A percentile compares a stretch with the other conserved stretches of the same genome.
phyloP scores from a whole-genome alignment of 139 green algal species.

The Coccomyxa sp. region DNA sequence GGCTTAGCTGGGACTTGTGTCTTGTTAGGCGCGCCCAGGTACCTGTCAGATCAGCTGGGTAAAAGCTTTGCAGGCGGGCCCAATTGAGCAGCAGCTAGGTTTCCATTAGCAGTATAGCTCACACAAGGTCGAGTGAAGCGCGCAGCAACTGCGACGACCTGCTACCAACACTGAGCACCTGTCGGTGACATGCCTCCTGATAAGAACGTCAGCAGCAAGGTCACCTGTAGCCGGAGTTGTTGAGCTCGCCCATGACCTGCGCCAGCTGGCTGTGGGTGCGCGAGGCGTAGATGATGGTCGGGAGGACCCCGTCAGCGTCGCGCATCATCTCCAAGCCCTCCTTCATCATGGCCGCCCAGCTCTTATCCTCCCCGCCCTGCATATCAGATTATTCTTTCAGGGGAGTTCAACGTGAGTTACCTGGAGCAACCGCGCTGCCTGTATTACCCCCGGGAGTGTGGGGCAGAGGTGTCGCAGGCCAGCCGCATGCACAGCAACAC shows the following conservation, averaged over 20 bases:
- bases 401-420: too few relatives aligned
- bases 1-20: too few relatives aligned
- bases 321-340: conserved; percentile 32
- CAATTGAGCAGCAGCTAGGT: too few relatives aligned
- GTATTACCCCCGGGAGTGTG: too few relatives aligned
- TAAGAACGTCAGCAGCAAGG: not conserved
- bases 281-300: conserved; percentile 86
- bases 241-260: conserved; percentile 92
- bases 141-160: too few relatives aligned
- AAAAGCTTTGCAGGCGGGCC: too few relatives aligned
- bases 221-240: conserved; percentile 72
- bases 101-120: too few relatives aligned
- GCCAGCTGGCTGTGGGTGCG: conserved; percentile 93
- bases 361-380: not conserved
- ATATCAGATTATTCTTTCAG: too few relatives aligned
- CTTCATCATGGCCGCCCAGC: conserved; percentile 13
- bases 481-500: too few relatives aligned
- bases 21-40: not conserved
- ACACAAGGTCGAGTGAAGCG: too few relatives aligned
- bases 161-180: not conserved
- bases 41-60: not conserved
- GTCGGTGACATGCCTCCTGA: not conserved
- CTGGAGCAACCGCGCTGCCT: too few relatives aligned
- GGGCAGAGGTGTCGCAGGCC: too few relatives aligned
- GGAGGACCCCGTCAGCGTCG: conserved; percentile 22